Conservation (phyloP, 345 rosid genomes). For the Pistacia vera region DNA sequence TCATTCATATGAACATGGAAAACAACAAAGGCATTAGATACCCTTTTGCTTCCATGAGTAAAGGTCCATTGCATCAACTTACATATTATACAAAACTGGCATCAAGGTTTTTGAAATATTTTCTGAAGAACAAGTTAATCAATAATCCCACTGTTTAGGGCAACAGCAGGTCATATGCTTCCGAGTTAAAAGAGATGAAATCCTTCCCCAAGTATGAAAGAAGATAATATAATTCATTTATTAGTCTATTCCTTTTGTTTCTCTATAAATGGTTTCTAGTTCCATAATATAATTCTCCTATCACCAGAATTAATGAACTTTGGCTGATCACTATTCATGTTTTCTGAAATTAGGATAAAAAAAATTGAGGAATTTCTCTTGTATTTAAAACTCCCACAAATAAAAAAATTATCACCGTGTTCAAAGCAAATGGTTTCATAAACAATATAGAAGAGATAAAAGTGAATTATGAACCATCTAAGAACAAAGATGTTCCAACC, state of each 20-base stretch:
- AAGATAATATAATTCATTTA: neutral
- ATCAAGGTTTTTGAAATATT: neutral
- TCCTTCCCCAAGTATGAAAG: neutral
- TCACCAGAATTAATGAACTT: too few relatives aligned
- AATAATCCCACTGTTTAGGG: neutral
- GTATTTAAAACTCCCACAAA: too few relatives aligned
- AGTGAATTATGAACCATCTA: neutral
- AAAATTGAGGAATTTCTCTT: too few relatives aligned
- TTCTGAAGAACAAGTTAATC: neutral
- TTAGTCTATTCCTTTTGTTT: neutral
- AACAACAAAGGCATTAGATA: constrained; percentile 10
- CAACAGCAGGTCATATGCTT: neutral
- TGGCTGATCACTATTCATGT: too few relatives aligned
- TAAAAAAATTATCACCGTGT: too few relatives aligned
- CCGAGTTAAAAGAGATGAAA: neutral
- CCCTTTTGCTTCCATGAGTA: neutral
- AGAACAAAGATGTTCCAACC: neutral
- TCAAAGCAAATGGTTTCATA: neutral
- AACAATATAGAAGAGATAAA: neutral
- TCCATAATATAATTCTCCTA: too few relatives aligned
- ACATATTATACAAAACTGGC: neutral
- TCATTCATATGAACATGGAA: constrained; percentile 30
- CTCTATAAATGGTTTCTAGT: too few relatives aligned
- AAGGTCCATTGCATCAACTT: neutral
- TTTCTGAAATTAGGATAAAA: too few relatives aligned